Conservation (phyloP, 495 filamentous ascomycete species). For the Penicillium soppii region DNA sequence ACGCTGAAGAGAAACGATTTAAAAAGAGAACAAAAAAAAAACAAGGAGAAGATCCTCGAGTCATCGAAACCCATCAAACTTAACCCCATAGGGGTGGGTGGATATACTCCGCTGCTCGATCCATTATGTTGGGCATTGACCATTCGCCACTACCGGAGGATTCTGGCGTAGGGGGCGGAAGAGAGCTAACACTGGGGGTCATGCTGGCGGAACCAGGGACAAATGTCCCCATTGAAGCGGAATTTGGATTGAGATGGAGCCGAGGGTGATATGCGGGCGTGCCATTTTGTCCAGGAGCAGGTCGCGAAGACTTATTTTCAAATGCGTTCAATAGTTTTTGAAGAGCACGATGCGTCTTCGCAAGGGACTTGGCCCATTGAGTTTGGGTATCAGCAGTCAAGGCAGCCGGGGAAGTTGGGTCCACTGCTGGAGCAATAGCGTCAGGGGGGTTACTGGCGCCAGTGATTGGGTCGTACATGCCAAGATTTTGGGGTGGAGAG, state of each 20-base stretch:
- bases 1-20: constrained; percentile 17
- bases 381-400: constrained; percentile 37
- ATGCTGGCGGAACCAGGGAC: constrained; percentile 24
- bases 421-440: constrained; percentile 19
- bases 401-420: constrained; percentile 28
- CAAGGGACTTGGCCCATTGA: constrained; percentile 48
- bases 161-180: constrained; percentile 48
- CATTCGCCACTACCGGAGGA: constrained; percentile 50
- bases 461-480: constrained; percentile 31
- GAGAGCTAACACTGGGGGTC: constrained; percentile 39
- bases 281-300: constrained; percentile 3
- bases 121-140: constrained; percentile 45
- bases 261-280: constrained; percentile 10
- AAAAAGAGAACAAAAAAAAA: too few species aligned
- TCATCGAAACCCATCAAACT: neutral
- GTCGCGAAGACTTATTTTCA: constrained; percentile 21
- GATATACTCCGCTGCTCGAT: constrained; percentile 48
- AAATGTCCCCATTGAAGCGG: constrained; percentile 11
- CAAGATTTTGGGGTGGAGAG: constrained; percentile 18
- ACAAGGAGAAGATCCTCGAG: neutral
- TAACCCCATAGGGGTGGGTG: constrained; percentile 49
- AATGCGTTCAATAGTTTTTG: constrained; percentile 47
- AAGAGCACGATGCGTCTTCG: constrained; percentile 46
- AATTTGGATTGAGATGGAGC: constrained; percentile 10
- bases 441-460: constrained; percentile 29